Evolutionary conservation across 495 filamentous ascomycete species (phyloP).

Genomic region (Eremomyces bilateralis): DNA sequence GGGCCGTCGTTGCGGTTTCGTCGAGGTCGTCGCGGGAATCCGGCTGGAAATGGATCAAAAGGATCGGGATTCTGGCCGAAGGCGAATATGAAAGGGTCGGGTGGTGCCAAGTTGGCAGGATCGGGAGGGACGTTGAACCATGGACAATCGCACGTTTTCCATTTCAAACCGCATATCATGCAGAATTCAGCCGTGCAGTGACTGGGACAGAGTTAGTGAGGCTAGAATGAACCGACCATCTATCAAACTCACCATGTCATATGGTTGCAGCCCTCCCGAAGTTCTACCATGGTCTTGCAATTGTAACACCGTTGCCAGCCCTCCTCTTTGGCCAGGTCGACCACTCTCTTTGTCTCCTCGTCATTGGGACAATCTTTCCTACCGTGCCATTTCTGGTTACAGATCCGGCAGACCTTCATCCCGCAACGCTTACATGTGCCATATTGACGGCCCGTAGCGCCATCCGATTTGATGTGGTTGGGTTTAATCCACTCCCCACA

Average conservation of each 20-base stretch:
- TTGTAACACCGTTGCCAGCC: slow-evolving; percentile 60
- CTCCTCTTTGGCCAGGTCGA: slow-evolving; percentile 44
- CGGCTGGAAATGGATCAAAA: too few species aligned
- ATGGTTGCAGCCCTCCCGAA: slow-evolving; percentile 65
- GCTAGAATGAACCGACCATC: slow-evolving; percentile 1
- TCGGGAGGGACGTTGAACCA: slow-evolving; percentile 44
- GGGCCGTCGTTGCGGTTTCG: too few species aligned
- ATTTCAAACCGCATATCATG: slow-evolving; percentile 53
- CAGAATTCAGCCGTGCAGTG: slow-evolving; percentile 67
- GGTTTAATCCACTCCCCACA: slow-evolving; percentile 64
- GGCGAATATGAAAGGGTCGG: too few species aligned
- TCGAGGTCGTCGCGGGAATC: too few species aligned
- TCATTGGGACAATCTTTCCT: slow-evolving; percentile 48
- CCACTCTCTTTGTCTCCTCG: slow-evolving; percentile 38
- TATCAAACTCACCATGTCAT: slow-evolving; percentile 46
- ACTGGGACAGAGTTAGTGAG: slow-evolving; percentile 17
- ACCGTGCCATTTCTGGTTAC: slow-evolving; percentile 52
- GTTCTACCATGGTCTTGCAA: slow-evolving; percentile 55
- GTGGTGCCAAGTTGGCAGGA: not conserved
- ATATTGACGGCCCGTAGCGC: slow-evolving; percentile 25
- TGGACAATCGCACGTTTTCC: slow-evolving; percentile 67
- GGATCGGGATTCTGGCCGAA: too few species aligned
- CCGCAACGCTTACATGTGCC: slow-evolving; percentile 44
- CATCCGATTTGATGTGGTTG: slow-evolving; percentile 33
- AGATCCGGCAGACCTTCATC: slow-evolving; percentile 50